phyloP scores from a whole-genome alignment of 2,329 filamentous ascomycete species.

The Juglanconis oblonga region DNA sequence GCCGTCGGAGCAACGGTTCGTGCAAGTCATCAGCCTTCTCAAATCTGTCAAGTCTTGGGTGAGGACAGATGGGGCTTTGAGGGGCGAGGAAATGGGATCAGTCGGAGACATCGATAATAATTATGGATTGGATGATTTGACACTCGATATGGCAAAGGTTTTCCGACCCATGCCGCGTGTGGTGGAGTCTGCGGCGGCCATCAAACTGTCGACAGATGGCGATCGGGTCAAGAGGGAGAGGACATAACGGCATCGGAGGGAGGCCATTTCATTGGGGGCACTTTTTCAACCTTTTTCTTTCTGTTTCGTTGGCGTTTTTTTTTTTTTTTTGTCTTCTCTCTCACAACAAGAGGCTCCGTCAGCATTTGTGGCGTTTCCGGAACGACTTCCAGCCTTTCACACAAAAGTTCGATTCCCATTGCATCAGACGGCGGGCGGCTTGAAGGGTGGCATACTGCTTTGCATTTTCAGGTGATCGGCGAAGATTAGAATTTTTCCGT shows the following conservation, averaged over 20 bases:
- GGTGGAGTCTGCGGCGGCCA: constrained; percentile 31
- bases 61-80: constrained; percentile 58
- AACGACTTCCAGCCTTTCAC: constrained; percentile 19
- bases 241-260: neutral
- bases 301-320: constrained; percentile 15
- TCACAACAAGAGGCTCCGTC: constrained; percentile 14
- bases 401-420: constrained; percentile 32
- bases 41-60: constrained; percentile 61
- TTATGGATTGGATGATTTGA: constrained; percentile 62
- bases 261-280: neutral
- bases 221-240: neutral
- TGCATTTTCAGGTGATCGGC: constrained; percentile 32
- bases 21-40: constrained; percentile 57
- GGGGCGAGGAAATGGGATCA: constrained; percentile 66
- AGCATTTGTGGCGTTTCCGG: constrained; percentile 22
- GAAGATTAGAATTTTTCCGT: constrained; percentile 30
- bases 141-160: constrained; percentile 68
- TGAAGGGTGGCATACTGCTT: constrained; percentile 31
- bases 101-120: constrained; percentile 66
- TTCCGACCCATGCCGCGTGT: constrained; percentile 58
- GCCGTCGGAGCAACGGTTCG: constrained; percentile 57
- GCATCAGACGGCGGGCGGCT: constrained; percentile 33
- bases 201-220: constrained; percentile 20
- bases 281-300: constrained; percentile 2
- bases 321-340: constrained; percentile 21